phyloP scores from a whole-genome alignment of 23 red algal species.

The Agarophyton chilense region DNA sequence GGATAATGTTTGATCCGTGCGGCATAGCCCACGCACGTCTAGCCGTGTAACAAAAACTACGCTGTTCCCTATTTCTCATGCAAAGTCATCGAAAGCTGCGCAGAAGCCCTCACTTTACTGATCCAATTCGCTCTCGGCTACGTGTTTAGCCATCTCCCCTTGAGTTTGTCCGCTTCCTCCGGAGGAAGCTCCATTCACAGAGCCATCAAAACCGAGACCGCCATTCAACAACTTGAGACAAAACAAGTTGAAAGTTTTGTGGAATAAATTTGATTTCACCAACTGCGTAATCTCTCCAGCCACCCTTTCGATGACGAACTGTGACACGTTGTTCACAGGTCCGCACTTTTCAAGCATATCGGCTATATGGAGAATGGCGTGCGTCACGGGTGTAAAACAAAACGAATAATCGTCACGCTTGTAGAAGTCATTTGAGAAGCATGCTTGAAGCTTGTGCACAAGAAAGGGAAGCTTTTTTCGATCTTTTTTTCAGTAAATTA shows the following conservation, averaged over 20 bases:
- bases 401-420: background rate
- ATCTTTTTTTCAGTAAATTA: background rate
- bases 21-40: no score
- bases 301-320: conserved; percentile 1
- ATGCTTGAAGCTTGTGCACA: background rate
- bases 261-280: conserved; percentile 5
- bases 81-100: no score
- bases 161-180: background rate
- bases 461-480: no score
- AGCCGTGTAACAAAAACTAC: no score
- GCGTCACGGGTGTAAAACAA: background rate
- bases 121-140: no score
- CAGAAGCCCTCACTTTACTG: no score
- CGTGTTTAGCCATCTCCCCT: background rate
- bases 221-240: background rate
- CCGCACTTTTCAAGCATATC: background rate
- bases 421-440: background rate
- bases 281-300: background rate
- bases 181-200: no score
- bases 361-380: background rate
- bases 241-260: background rate
- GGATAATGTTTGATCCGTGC: no score
- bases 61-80: no score
- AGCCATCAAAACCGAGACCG: background rate
- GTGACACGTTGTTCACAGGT: background rate